phyloP scores from a whole-genome alignment of 148 eudicot genomes.

The Camellia sinensis region DNA sequence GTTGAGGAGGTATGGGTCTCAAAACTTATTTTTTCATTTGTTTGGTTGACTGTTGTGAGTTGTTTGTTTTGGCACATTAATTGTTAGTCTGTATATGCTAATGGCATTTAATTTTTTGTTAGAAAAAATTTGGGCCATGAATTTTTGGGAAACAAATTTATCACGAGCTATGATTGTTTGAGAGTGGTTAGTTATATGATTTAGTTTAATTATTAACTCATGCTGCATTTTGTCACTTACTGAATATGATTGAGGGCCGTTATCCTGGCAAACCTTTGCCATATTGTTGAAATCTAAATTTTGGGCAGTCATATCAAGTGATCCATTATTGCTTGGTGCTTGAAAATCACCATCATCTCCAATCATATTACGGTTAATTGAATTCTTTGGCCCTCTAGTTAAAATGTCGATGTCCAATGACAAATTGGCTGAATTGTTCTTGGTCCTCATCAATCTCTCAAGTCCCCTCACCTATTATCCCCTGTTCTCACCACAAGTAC shows the following conservation, averaged over 20 bases:
- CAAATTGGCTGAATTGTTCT: slow-evolving; percentile 11
- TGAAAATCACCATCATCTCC: slow-evolving; percentile 25
- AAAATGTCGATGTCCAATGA: slow-evolving; percentile 30
- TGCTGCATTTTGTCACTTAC: slow-evolving; percentile 39
- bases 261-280: slow-evolving; percentile 24
- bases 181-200: too few relatives aligned
- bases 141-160: too few relatives aligned
- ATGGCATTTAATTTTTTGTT: too few relatives aligned
- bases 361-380: slow-evolving; percentile 19
- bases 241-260: slow-evolving; percentile 12
- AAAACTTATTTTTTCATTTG: too few relatives aligned
- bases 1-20: too few relatives aligned
- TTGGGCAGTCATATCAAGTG: slow-evolving; percentile 28
- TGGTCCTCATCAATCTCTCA: slow-evolving; percentile 16
- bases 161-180: too few relatives aligned
- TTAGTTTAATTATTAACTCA: too few relatives aligned
- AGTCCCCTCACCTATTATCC: slow-evolving; percentile 12
- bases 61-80: too few relatives aligned
- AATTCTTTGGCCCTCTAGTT: slow-evolving; percentile 6
- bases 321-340: slow-evolving; percentile 23
- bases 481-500: slow-evolving; percentile 15
- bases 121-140: too few relatives aligned
- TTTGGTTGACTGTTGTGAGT: too few relatives aligned
- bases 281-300: slow-evolving; percentile 24
- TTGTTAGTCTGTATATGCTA: too few relatives aligned